Base-by-base conservation (phyloP, 768 basidiomycete genomes). In the Lactarius sp. region DNA sequence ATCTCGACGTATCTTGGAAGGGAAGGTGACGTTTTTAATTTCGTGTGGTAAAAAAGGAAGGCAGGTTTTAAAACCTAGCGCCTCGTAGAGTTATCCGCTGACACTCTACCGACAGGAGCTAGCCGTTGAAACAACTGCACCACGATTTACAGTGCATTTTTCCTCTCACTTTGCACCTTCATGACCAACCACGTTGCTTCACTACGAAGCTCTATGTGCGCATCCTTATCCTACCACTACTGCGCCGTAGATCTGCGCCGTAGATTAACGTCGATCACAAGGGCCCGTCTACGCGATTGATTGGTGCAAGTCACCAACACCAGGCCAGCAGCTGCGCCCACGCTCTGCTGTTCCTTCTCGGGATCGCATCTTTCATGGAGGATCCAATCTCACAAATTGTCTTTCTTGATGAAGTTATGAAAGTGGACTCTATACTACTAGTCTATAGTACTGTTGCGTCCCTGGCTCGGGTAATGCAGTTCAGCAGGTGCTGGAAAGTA, bases 371-470 rank as follows among this genome's bases (percentile, higher is more conserved):
- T 2, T 88, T 92, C 74, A 81, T 84, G 56, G 91, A 95, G 71
- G 89, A 92, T 73, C 78, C 87, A 0, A 77, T 81, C 37, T 86
- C 90, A 0, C 88, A 92, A 61, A 75, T 81, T 0, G 77, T 88
- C 3, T 98, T 98, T 75, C 75, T 98, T 31, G 95, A 97, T 58
- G 94, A 94, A 72, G 92, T 89, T 0, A 90, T 98, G 89, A 91
- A 94, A 78, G 93, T 92, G 18, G 52, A 76, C 42, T 37, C 34
- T 18, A 52, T 18, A 6, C 18, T 37, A 37, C 14, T 6, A n/a
- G n/a, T n/a, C n/a, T n/a, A 52, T 18, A 6, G 20, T 37, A 37
- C 14, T 6, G 3, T 7, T 4, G 9, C 22, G 2, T 4, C 52
- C 33, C 14, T 42, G 27, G 41, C 18, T 37, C 8, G 50, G 4